Conservation (phyloP, 1,284 basidiomycete genomes). For the Boletus chippewaensis region DNA sequence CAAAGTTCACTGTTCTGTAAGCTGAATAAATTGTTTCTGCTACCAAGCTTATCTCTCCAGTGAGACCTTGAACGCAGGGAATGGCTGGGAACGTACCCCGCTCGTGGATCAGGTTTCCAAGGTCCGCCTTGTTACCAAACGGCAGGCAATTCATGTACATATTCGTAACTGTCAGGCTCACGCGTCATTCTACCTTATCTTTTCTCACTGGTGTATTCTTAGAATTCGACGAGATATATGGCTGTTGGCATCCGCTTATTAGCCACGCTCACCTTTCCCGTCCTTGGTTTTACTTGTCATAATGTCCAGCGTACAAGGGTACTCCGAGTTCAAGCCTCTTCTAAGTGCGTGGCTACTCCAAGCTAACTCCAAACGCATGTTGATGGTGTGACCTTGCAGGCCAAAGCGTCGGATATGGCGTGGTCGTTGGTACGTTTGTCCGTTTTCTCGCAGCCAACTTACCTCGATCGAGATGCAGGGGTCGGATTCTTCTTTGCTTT, state of each 20-base stretch:
- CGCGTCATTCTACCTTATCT: background rate
- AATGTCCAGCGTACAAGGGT: conserved; percentile 18
- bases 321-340: conserved; percentile 26
- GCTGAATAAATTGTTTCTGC: no score
- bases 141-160: no score
- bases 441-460: background rate
- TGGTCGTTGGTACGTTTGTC: conserved; percentile 38
- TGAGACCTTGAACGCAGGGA: no score
- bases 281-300: background rate
- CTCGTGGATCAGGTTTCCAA: no score
- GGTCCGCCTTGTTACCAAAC: no score
- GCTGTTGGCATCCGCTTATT: background rate
- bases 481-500: conserved; percentile 48
- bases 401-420: conserved; percentile 45
- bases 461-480: conserved; percentile 25
- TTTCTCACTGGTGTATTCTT: background rate
- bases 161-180: no score
- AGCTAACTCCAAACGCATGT: background rate
- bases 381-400: conserved; percentile 21
- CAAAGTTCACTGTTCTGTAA: no score
- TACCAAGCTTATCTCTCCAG: no score
- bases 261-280: background rate
- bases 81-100: no score
- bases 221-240: conserved; percentile 1
- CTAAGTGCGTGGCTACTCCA: conserved; percentile 14